Evolutionary conservation across 176 grass and related monocot species (phyloP), one percentile per base, ranked within the genome.

Genomic region (Lolium perenne): DNA sequence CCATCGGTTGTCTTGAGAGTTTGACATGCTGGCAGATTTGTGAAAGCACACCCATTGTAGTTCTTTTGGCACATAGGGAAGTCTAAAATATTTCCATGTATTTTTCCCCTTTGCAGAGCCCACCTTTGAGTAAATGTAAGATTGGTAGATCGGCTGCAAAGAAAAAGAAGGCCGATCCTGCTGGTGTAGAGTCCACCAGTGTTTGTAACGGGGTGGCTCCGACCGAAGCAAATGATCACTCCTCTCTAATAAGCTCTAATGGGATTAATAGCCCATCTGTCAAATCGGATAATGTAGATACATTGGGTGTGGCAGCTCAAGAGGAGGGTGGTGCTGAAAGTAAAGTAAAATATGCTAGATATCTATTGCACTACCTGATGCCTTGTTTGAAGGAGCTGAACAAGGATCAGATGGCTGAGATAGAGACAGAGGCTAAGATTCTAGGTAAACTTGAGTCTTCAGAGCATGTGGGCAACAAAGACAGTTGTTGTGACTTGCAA

Each of bases 401-500:
- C 79, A 61, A 75, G 35, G 87, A 94, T 15, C 94, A 97, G 54
- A 81, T 86, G 79, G 16, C 69, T 53, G 94, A 94, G 88, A 90
- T n/a, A 82, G 61, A 84, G 81, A 56, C 81, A 7, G 94, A 97
- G 63, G 92, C 92, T 14, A 40, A 70, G 15, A 84, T 87, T 78
- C 71, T 20, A 97, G 83, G 94, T 92, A 86, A 70, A 70, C 47
- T 70, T 8, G 10, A 38, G 76, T 69, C 50, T 84, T 47, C 46
- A 70, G 38, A 88, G 49, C 29, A 86, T 50, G 16, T 38, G 12
- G 40, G 86, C 62, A 70, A 50, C 53, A 80, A 21, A 64, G 4
- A 68, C 60, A 29, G 66, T 74, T 70, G 66, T 74, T 70, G 26
- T 71, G 25, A 43, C 6, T 86, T 77, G 60, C 66, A 84, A 75